phyloP scores from a whole-genome alignment of 352 stramenopile genomes.

The Phytophthora crassamura region DNA sequence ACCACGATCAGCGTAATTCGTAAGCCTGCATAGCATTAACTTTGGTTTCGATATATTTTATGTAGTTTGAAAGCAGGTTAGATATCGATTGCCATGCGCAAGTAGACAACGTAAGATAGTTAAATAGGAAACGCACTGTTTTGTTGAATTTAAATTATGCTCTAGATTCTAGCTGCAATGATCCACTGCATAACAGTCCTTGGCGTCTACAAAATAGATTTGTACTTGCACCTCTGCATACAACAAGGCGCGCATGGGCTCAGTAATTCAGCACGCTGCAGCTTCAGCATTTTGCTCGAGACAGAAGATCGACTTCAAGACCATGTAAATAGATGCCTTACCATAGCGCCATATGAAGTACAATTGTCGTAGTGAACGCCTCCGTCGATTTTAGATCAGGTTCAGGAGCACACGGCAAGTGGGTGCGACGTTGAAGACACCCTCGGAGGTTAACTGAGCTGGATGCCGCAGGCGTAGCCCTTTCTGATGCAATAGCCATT shows the following conservation, averaged over 20 bases:
- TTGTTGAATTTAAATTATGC: not conserved
- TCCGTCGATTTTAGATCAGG: not conserved
- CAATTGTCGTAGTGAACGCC: not conserved
- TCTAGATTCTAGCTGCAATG: not conserved
- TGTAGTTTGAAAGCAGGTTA: not conserved
- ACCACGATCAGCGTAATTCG: too few relatives aligned
- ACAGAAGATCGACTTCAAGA: not conserved
- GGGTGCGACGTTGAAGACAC: not conserved
- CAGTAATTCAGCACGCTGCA: not conserved
- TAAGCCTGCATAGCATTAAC: too few relatives aligned
- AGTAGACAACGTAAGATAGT: not conserved
- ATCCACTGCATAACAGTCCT: not conserved
- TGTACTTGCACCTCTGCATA: not conserved
- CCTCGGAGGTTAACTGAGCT: not conserved
- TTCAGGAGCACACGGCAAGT: conserved; percentile 2
- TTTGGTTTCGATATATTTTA: not conserved
- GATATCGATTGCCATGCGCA: not conserved
- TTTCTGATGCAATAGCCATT: too few relatives aligned
- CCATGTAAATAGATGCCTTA: not conserved
- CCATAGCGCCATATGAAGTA: not conserved
- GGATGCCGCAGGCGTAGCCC: too few relatives aligned
- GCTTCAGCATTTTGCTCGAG: not conserved
- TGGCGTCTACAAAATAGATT: not conserved
- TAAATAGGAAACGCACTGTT: not conserved
- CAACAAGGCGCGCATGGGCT: not conserved